Percentiles rank a stretch among this genome's conserved stretches.
Conservation (phyloP, 345 rosid genomes). For the Eucalyptus caleyi region DNA sequence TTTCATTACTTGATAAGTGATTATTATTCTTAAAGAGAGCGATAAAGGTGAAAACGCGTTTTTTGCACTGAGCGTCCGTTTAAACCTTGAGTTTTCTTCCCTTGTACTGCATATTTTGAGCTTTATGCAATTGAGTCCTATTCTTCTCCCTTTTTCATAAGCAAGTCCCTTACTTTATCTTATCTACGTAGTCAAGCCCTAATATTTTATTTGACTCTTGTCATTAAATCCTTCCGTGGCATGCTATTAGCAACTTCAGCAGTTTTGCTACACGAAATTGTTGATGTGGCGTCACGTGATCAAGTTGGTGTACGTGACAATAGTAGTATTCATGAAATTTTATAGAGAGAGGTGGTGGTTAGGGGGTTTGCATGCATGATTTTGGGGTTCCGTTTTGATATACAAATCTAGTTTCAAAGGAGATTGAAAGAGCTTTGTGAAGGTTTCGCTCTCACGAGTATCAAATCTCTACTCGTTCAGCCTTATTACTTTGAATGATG, state of each 20-base stretch:
- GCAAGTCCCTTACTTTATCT: not conserved
- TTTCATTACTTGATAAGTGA: not conserved
- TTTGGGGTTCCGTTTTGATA: too few relatives aligned
- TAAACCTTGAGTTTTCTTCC: not conserved
- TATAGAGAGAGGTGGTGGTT: not conserved
- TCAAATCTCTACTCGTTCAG: too few relatives aligned
- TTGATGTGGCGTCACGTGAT: not conserved
- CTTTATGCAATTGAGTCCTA: not conserved
- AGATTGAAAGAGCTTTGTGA: too few relatives aligned
- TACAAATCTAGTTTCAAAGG: too few relatives aligned
- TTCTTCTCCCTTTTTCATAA: not conserved
- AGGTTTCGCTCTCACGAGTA: too few relatives aligned
- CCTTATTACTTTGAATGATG: too few relatives aligned
- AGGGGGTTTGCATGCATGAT: too few relatives aligned
- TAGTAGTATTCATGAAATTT: not conserved
- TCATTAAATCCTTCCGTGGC: not conserved
- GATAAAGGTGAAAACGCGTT: not conserved
- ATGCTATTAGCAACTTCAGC: not conserved
- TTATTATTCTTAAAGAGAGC: not conserved
- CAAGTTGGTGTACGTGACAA: rapidly evolving
- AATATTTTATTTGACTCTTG: not conserved
- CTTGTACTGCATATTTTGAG: not conserved
- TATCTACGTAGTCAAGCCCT: not conserved
- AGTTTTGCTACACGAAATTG: not conserved
- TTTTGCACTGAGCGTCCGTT: not conserved